These are phyloP conservation scores for Typha latifolia DNA, from an alignment of 176 grass and related monocot species.

Conservation along the genomic window DNA sequence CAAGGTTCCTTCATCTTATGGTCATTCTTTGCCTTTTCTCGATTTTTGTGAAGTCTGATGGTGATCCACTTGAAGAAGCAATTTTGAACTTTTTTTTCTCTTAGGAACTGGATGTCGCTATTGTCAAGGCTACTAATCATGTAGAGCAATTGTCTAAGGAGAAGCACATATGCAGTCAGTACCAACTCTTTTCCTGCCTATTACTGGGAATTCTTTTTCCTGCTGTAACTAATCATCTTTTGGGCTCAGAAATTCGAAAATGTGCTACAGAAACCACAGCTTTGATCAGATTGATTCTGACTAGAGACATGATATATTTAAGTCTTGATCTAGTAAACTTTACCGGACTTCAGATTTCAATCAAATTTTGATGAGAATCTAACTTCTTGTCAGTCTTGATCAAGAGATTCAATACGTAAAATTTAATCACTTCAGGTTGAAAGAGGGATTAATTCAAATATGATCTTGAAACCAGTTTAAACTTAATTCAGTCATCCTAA, in stretches of 20 bases:
- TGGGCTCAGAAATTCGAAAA: not conserved
- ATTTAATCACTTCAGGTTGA: too few relatives aligned
- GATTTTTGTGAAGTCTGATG: not conserved
- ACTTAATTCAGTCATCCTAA: too few relatives aligned
- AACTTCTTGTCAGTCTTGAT: too few relatives aligned
- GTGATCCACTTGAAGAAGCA: not conserved
- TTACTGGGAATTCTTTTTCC: not conserved
- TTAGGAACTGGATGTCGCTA: conserved; percentile 19
- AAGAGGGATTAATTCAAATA: too few relatives aligned
- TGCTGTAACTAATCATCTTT: not conserved
- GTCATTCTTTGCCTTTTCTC: not conserved
- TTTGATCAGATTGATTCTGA: too few relatives aligned
- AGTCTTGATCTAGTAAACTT: too few relatives aligned
- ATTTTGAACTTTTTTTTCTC: not conserved
- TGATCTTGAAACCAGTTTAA: too few relatives aligned
- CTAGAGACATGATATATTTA: too few relatives aligned
- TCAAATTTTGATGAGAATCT: too few relatives aligned
- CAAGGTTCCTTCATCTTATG: conserved; percentile 2
- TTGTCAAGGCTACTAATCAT: conserved; percentile 26
- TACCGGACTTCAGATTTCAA: too few relatives aligned
- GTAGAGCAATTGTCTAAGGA: conserved; percentile 17
- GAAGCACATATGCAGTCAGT: conserved; percentile 19
- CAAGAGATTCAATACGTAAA: too few relatives aligned
- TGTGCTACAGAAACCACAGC: too few relatives aligned
- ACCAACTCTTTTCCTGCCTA: not conserved